phyloP scores from a whole-genome alignment of 1,139 yeast genomes.

The Tardiomyces depauwii region DNA sequence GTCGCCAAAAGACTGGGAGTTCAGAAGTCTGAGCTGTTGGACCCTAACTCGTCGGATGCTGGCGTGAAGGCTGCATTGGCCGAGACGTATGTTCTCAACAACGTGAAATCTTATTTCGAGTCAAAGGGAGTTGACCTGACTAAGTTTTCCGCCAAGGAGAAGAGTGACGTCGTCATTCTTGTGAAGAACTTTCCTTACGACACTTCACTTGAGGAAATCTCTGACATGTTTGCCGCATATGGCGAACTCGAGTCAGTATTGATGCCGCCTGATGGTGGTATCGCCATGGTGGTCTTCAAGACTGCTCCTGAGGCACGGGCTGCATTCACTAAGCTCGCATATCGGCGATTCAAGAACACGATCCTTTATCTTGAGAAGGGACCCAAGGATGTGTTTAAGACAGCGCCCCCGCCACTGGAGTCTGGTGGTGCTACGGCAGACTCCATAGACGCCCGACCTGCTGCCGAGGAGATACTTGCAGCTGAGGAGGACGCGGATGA shows the following conservation, averaged over 20 bases:
- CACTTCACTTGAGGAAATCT: constrained; percentile 66
- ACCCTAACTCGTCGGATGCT: constrained; percentile 76
- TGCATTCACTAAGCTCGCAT: constrained; percentile 82
- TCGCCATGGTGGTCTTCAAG: constrained; percentile 88
- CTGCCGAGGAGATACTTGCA: constrained; percentile 21
- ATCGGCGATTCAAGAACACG: constrained; percentile 75
- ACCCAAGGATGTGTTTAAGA: constrained; percentile 61
- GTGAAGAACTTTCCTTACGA: constrained; percentile 88
- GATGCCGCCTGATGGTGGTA: constrained; percentile 96
- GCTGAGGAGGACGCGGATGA: constrained; percentile 20
- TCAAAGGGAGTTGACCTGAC: constrained; percentile 74
- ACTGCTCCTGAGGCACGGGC: constrained; percentile 77
- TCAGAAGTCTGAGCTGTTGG: constrained; percentile 69
- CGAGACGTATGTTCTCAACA: constrained; percentile 91
- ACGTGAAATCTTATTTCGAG: constrained; percentile 80
- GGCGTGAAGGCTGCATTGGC: constrained; percentile 98
- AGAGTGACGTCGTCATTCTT: constrained; percentile 71
- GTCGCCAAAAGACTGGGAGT: constrained; percentile 82
- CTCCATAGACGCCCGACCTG: constrained; percentile 24
- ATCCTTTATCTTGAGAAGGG: constrained; percentile 89
- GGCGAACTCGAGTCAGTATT: constrained; percentile 73
- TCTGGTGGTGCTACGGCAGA: constrained; percentile 8
- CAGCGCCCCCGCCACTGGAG: constrained; percentile 12
- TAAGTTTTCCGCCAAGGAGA: constrained; percentile 53
- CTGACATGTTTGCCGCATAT: constrained; percentile 66